A percentile compares a stretch with the other conserved stretches of the same genome.
Evolutionary conservation across 2,329 filamentous ascomycete species (phyloP).

Genomic region (Neocatenulostroma microsporum): DNA sequence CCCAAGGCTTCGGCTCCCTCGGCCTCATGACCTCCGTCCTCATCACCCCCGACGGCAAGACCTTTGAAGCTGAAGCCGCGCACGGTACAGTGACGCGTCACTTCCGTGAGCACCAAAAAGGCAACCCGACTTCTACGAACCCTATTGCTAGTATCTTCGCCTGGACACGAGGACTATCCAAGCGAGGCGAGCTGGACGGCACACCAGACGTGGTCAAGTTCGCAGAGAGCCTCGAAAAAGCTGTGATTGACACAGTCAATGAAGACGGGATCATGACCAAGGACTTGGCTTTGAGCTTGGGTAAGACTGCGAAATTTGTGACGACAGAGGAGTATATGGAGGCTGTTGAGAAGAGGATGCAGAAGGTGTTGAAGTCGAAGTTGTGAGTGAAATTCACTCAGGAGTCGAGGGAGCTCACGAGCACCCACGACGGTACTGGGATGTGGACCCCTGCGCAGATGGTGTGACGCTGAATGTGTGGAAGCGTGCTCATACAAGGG

Average conservation of each 20-base stretch:
- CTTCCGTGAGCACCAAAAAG: conserved; percentile 98
- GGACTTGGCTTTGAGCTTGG: conserved; percentile 90
- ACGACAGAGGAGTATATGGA: conserved; percentile 87
- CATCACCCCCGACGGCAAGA: conserved; percentile 92
- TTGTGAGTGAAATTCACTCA: too few relatives aligned
- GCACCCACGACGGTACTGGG: too few relatives aligned
- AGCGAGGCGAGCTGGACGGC: conserved; percentile 85
- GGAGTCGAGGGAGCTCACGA: too few relatives aligned
- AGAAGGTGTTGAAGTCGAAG: conserved; percentile 70
- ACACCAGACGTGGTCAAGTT: conserved; percentile 91
- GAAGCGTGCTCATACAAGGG: too few relatives aligned
- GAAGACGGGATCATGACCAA: conserved; percentile 97
- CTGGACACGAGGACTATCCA: conserved; percentile 89
- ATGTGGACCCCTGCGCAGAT: too few relatives aligned
- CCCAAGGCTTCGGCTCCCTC: conserved; percentile 94
- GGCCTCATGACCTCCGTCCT: conserved; percentile 98
- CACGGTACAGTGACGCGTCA: conserved; percentile 98
- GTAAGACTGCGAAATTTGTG: conserved; percentile 82
- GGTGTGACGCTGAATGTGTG: too few relatives aligned
- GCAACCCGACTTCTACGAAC: conserved; percentile 94
- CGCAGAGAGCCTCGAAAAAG: conserved; percentile 83
- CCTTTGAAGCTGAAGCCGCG: conserved; percentile 94
- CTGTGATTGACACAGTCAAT: conserved; percentile 90
- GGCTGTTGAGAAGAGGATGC: conserved; percentile 85
- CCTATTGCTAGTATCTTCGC: conserved; percentile 98